phyloP scores from a whole-genome alignment of 2,329 filamentous ascomycete genomes.

The Pseudopithomyces maydicus region DNA sequence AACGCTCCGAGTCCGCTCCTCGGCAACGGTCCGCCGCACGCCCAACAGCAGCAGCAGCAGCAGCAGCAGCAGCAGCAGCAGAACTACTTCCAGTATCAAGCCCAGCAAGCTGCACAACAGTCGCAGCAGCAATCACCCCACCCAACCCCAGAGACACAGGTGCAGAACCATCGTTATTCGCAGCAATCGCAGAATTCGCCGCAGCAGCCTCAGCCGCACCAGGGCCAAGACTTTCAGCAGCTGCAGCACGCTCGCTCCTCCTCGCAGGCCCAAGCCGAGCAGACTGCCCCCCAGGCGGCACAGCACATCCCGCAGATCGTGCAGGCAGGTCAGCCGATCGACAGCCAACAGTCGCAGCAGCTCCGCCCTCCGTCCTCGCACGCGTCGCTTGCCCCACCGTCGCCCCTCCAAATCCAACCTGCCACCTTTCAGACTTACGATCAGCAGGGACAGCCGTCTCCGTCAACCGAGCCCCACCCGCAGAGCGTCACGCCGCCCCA shows the following conservation, averaged over 20 bases:
- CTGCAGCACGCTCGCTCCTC: constrained; percentile 30
- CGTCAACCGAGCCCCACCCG: constrained; percentile 28
- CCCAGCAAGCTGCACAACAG: constrained; percentile 29
- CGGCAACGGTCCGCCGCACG: constrained; percentile 36
- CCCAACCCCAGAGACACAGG: constrained; percentile 30
- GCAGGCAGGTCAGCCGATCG: constrained; percentile 32
- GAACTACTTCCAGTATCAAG: constrained; percentile 39
- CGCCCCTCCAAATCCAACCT: constrained; percentile 41
- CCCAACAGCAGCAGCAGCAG: constrained; percentile 25
- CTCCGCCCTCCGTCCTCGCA: constrained; percentile 42
- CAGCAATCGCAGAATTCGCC: constrained; percentile 32
- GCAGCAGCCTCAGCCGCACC: constrained; percentile 32
- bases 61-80: constrained; percentile 33
- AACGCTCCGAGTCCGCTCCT: constrained; percentile 35
- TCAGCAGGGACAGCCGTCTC: constrained; percentile 33
- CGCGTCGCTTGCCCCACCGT: constrained; percentile 41
- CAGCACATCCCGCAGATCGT: constrained; percentile 37
- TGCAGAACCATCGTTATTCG: constrained; percentile 31
- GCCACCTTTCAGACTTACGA: constrained; percentile 41
- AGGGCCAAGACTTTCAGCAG: constrained; percentile 37
- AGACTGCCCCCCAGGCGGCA: constrained; percentile 37
- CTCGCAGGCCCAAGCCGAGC: constrained; percentile 39
- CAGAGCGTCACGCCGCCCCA: constrained; percentile 36
- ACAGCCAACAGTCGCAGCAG: constrained; percentile 36
- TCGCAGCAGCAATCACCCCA: constrained; percentile 31